Percentiles rank a stretch among this genome's conserved stretches.
Conservation (phyloP, 805 yeast genomes). For the Kluyveromyces dobzhanskii region DNA sequence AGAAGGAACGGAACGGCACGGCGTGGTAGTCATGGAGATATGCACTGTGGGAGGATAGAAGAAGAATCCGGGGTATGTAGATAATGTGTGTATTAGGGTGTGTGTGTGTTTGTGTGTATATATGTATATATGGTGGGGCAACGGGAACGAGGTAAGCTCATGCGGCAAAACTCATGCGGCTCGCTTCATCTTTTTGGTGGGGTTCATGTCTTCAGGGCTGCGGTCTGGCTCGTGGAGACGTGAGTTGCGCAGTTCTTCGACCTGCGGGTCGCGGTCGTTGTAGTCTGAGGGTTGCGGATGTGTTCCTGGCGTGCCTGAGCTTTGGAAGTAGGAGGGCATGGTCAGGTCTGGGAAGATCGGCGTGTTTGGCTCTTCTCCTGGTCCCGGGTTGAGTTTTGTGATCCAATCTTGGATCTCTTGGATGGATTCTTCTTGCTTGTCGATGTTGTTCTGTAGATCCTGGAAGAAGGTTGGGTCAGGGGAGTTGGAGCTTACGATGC, state of each 20-base stretch:
- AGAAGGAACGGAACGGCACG: too few relatives aligned
- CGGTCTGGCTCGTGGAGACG: slow-evolving; percentile 14
- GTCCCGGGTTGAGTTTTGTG: slow-evolving; percentile 8
- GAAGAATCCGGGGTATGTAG: too few relatives aligned
- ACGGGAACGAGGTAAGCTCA: too few relatives aligned
- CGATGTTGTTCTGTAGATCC: slow-evolving; percentile 22
- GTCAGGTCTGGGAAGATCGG: slow-evolving; percentile 4
- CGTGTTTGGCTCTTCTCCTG: slow-evolving; percentile 5
- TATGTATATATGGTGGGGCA: too few relatives aligned
- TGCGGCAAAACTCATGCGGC: too few relatives aligned
- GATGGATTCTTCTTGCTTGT: slow-evolving; percentile 25
- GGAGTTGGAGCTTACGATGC: slow-evolving; percentile 1
- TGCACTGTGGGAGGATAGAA: too few relatives aligned
- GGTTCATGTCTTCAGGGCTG: slow-evolving; percentile 7
- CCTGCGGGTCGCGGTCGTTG: background rate
- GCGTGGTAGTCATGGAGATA: too few relatives aligned
- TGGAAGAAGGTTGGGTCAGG: slow-evolving; percentile 12
- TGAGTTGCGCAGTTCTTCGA: background rate
- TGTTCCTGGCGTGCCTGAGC: background rate
- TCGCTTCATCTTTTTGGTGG: slow-evolving; percentile 1
- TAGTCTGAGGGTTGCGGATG: background rate
- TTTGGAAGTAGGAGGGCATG: background rate
- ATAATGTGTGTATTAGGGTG: too few relatives aligned
- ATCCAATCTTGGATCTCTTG: slow-evolving; percentile 27
- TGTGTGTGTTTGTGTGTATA: too few relatives aligned